Evolutionary conservation across 306 rosid genomes (phyloP), one percentile per base, ranked within the genome.

Genomic region (Cicer arietinum): DNA sequence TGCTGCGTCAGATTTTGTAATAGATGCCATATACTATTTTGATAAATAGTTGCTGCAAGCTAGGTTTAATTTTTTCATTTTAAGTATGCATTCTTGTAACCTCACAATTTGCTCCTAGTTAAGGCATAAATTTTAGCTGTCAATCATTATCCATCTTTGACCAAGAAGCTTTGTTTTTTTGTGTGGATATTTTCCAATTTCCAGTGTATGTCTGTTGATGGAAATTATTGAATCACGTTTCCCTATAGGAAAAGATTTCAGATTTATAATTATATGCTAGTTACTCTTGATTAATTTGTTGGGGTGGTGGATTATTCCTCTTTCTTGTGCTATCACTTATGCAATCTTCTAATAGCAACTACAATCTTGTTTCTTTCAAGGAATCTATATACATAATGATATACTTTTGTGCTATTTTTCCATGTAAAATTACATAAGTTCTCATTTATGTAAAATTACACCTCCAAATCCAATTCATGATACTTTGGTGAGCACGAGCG

Each of bases 1-100:
- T 76, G 71, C 59, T 76, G 64, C 77, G 30, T 83, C 60, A 44
- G 61, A 63, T 67, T 64, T 77, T 69, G 71, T 16, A 30, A 64
- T 66, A 30, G 16, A 53, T 74, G 13, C 8, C 67, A 6, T 70
- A 61, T 59, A 59, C 12, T 18, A 17, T 41, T 54, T 64, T 71
- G 73, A 71, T 60, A 37, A 35, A 35, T 75, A 48, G 22, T 65
- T 63, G 52, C 41, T 14, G 12, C 60, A 20, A 45, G 61, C 63
- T 67, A 50, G 35, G 35, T 30, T 30, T 30, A 30, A 3, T 3
- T 39, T n/a, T 80, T 68, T 16, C 53, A 67, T 77, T 82, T 16
- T 41, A 39, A 66, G 12, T 10, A 45, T 68, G 64, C 60, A 61
- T 39, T 74, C 75, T 53, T 69, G 47, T 68, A 25, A 54, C 47